Percentiles rank a stretch among this genome's conserved stretches.
phyloP scores from a whole-genome alignment of 768 basidiomycete genomes.

The Pulveroboletus sp. region DNA sequence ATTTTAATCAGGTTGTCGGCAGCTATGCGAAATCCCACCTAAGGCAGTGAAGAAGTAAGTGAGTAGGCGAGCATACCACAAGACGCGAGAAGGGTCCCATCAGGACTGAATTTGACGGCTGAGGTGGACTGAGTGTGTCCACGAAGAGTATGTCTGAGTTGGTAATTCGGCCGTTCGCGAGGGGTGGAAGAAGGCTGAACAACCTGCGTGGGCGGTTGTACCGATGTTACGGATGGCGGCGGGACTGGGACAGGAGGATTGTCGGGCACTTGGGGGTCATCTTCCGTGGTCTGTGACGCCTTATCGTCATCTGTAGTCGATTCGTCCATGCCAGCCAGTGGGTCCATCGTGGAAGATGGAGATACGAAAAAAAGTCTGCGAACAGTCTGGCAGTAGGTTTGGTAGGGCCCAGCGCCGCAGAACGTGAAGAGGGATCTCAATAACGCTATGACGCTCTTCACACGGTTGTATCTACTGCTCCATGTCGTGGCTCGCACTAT shows the following conservation, averaged over 20 bases:
- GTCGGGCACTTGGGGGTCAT: constrained; percentile 74
- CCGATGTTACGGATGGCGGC: constrained; percentile 29
- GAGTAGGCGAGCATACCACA: constrained; percentile 55
- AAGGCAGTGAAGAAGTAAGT: neutral
- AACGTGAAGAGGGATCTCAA: too few relatives aligned
- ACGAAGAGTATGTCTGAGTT: constrained; percentile 57
- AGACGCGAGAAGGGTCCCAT: constrained; percentile 82
- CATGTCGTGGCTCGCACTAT: constrained; percentile 16
- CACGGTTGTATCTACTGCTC: too few relatives aligned
- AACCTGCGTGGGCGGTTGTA: constrained; percentile 28
- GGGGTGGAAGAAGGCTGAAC: constrained; percentile 36
- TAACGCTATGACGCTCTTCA: too few relatives aligned
- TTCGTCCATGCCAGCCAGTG: constrained; percentile 33
- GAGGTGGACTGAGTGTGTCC: constrained; percentile 85
- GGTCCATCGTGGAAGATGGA: constrained; percentile 14
- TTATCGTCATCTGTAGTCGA: constrained; percentile 55
- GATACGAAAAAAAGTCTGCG: neutral
- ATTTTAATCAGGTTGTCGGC: constrained; percentile 77
- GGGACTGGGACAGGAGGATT: constrained; percentile 41
- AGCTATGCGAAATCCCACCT: constrained; percentile 38
- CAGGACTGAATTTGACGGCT: constrained; percentile 87
- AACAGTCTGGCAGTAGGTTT: neutral
- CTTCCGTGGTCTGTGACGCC: constrained; percentile 80
- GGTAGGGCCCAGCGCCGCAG: too few relatives aligned
- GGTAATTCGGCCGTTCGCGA: constrained; percentile 56